Evolutionary conservation across 179 eudicot species (phyloP).

Genomic region (Vitellaria paradoxa): DNA sequence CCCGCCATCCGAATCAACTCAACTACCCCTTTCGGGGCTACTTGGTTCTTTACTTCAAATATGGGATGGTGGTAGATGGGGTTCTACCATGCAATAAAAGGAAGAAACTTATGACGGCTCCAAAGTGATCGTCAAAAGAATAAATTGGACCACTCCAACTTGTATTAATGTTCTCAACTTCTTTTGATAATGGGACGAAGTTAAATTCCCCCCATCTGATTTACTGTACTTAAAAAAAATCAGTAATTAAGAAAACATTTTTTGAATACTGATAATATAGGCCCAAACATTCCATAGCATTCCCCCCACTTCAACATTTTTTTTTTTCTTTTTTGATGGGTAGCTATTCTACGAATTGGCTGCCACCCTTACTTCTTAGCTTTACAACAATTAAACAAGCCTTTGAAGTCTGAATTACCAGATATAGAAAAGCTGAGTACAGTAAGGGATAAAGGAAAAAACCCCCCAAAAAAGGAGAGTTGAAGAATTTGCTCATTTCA

Average conservation of each 20-base stretch:
- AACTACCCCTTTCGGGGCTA: too few species aligned
- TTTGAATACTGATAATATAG: too few species aligned
- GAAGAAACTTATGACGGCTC: too few species aligned
- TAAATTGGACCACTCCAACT: not conserved
- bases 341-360: not conserved
- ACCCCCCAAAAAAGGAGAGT: not conserved
- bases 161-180: not conserved
- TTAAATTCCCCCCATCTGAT: conserved; percentile 2
- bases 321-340: not conserved
- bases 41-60: not conserved
- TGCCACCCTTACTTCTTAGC: not conserved
- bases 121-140: not conserved
- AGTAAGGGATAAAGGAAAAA: not conserved
- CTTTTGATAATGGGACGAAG: conserved; percentile 16
- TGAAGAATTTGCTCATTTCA: conserved; percentile 2
- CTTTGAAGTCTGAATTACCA: too few species aligned
- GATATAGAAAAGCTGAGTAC: too few species aligned
- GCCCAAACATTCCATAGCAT: not conserved
- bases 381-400: too few species aligned
- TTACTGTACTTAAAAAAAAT: not conserved
- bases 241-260: too few species aligned
- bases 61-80: not conserved
- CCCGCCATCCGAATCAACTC: too few species aligned
- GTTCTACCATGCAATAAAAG: not conserved
- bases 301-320: not conserved